Percentiles rank a stretch among this genome's conserved stretches.
These are phyloP conservation scores for Nigrospora sphaerica DNA, from an alignment of 2,329 filamentous ascomycete species.

Conservation along the genomic window DNA sequence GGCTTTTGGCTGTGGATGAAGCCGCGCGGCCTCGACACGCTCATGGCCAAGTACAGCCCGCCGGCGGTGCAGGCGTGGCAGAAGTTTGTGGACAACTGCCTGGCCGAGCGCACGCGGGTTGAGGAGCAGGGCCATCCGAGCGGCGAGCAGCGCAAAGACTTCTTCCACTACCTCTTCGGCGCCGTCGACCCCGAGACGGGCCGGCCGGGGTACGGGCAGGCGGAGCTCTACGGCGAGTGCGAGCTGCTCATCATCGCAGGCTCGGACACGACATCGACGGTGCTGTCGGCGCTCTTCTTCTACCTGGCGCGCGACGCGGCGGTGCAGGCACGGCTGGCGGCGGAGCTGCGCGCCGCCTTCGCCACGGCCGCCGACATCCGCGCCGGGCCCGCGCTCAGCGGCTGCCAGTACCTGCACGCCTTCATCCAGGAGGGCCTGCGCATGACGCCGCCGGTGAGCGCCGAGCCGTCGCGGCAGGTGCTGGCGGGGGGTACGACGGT, in stretches of 20 bases:
- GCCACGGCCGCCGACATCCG: neutral
- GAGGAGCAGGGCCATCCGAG: slow-evolving; percentile 6
- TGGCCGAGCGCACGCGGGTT: slow-evolving; percentile 7
- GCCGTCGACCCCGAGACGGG: slow-evolving; percentile 15
- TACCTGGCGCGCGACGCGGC: slow-evolving; percentile 1
- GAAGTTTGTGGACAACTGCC: slow-evolving; percentile 11
- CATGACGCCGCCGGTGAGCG: neutral
- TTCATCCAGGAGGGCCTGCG: neutral
- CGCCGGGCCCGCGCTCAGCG: neutral
- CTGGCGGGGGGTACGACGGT: neutral
- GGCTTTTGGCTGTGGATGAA: slow-evolving; percentile 16
- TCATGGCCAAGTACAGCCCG: slow-evolving; percentile 10
- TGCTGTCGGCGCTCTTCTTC: slow-evolving; percentile 1
- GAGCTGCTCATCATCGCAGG: slow-evolving; percentile 7
- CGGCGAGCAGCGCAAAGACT: slow-evolving; percentile 11
- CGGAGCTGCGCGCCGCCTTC: neutral
- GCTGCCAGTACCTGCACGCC: neutral
- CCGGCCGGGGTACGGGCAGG: slow-evolving; percentile 9
- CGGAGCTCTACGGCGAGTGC: slow-evolving; percentile 16
- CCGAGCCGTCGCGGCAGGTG: neutral
- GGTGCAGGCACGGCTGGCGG: slow-evolving; percentile 2
- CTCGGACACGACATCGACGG: slow-evolving; percentile 6
- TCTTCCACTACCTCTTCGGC: slow-evolving; percentile 15
- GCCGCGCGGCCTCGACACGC: slow-evolving; percentile 12
- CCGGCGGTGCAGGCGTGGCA: slow-evolving; percentile 11